These are phyloP conservation scores for Solanum arcanum DNA, from an alignment of 257 asterid species.

Conservation along the genomic window DNA sequence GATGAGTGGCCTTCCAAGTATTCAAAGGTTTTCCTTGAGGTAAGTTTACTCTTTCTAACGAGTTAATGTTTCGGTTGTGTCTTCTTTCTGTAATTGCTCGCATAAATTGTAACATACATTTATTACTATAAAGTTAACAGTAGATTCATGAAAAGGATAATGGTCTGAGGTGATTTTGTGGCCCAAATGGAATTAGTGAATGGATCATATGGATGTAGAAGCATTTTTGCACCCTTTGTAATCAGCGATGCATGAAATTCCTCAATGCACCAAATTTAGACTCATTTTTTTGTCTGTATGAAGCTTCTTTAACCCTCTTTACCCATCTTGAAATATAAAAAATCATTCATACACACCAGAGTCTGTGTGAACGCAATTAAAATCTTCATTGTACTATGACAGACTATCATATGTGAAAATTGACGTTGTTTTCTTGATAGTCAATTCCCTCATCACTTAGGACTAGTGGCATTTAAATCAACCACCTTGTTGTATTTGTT, in stretches of 20 bases:
- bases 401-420: background rate
- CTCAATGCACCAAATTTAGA: background rate
- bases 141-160: background rate
- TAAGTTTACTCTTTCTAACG: slow-evolving; percentile 16
- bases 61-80: background rate
- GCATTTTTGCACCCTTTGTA: background rate
- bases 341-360: background rate
- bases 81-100: background rate
- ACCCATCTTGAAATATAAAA: background rate
- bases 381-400: background rate
- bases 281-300: background rate
- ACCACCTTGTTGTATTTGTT: background rate
- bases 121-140: background rate
- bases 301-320: background rate
- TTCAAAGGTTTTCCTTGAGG: slow-evolving; percentile 84
- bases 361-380: background rate
- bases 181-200: background rate
- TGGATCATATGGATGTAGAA: background rate
- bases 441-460: background rate
- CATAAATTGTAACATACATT: background rate
- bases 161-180: background rate
- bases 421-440: background rate
- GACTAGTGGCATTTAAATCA: background rate
- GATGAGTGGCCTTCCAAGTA: slow-evolving; percentile 99
- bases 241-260: background rate